phyloP scores from a whole-genome alignment of 2,329 filamentous ascomycete species.

The Bimuria novae-zelandiae region DNA sequence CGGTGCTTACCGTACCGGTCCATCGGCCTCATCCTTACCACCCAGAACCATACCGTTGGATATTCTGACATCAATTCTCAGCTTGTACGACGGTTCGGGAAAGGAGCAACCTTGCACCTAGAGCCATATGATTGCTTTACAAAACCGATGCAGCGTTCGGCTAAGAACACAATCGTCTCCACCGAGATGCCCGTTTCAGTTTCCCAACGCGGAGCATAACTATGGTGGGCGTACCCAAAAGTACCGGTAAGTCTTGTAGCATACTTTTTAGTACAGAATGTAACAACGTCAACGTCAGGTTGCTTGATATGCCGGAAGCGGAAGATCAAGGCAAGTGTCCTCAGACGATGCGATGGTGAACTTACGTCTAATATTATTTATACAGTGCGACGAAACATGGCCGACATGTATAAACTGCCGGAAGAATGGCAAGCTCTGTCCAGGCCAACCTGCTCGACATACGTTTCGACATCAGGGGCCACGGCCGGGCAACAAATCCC shows the following conservation, averaged over 20 bases:
- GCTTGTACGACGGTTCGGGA: background rate
- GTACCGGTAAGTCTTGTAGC: conserved; percentile 21
- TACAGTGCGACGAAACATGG: conserved; percentile 41
- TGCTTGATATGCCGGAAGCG: conserved; percentile 39
- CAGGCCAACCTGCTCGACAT: conserved; percentile 39
- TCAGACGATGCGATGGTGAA: background rate
- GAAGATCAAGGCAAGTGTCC: conserved; percentile 35
- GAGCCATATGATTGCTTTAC: too few relatives aligned
- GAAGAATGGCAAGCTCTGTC: conserved; percentile 41
- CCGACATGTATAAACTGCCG: conserved; percentile 40
- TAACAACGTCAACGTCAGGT: conserved; percentile 7
- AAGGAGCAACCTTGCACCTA: background rate
- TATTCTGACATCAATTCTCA: background rate
- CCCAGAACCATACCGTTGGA: background rate
- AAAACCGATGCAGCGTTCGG: too few relatives aligned
- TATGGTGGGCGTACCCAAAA: conserved; percentile 44
- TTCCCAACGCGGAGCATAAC: background rate
- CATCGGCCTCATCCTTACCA: background rate
- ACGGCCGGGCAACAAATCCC: conserved; percentile 11
- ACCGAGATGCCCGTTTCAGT: background rate
- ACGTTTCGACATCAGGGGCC: conserved; percentile 39
- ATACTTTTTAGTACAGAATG: background rate
- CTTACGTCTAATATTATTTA: background rate
- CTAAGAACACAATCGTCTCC: too few relatives aligned
- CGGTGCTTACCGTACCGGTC: background rate